phyloP scores from a whole-genome alignment of 306 rosid species.

The Senna tora region DNA sequence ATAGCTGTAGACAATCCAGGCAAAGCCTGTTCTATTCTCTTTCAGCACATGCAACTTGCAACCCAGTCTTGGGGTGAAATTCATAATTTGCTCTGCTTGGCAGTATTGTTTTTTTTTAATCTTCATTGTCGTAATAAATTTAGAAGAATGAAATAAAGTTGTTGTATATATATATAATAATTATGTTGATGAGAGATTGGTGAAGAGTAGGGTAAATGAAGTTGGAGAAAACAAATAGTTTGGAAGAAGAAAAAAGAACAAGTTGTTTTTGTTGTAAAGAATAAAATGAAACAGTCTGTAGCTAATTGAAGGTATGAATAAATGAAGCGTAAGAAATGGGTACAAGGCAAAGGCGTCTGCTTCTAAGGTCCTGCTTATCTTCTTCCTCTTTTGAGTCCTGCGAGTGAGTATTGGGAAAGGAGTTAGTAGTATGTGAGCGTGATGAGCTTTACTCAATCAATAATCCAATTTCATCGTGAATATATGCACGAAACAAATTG shows the following conservation, averaged over 20 bases:
- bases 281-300: slow-evolving; percentile 12
- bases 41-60: too few relatives aligned
- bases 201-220: neutral
- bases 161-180: neutral
- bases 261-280: neutral
- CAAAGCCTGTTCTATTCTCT: slow-evolving; percentile 34
- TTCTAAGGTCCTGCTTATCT: slow-evolving; percentile 49
- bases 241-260: too few relatives aligned
- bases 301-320: slow-evolving; percentile 49
- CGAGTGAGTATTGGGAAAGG: slow-evolving; percentile 31
- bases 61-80: slow-evolving; percentile 23
- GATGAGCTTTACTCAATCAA: neutral
- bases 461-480: neutral
- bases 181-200: neutral
- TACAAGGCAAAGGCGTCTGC: slow-evolving; percentile 67
- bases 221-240: too few relatives aligned
- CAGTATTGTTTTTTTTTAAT: too few relatives aligned
- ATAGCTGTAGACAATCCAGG: slow-evolving; percentile 15
- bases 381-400: slow-evolving; percentile 46
- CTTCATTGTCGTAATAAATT: too few relatives aligned
- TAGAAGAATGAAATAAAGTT: too few relatives aligned
- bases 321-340: slow-evolving; percentile 59
- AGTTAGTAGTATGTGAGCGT: too few relatives aligned
- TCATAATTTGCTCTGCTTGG: too few relatives aligned
- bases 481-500: too few relatives aligned